A percentile compares a stretch with the other conserved stretches of the same genome.
Conservation (phyloP, 371 early-diverging fungal genomes). For the Paraphysoderma sedebokerense region DNA sequence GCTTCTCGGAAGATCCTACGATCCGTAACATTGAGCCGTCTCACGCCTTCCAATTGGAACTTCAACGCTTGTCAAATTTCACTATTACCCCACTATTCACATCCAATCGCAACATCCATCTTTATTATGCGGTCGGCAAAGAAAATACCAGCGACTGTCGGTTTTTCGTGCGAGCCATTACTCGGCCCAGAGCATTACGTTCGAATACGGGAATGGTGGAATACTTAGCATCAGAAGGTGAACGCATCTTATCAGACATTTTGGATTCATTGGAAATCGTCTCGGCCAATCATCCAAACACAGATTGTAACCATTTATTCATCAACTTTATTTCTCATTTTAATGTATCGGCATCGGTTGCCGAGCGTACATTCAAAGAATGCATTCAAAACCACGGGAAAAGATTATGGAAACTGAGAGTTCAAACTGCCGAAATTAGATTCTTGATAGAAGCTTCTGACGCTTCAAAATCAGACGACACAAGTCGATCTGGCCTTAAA, state of each 20-base stretch:
- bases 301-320: constrained; percentile 94
- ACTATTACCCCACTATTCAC: constrained; percentile 79
- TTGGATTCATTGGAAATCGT: constrained; percentile 88
- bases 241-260: constrained; percentile 78
- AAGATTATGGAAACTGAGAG: constrained; percentile 84
- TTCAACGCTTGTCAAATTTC: constrained; percentile 82
- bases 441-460: constrained; percentile 31
- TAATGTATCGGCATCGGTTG: constrained; percentile 61
- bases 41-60: constrained; percentile 89
- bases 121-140: constrained; percentile 89
- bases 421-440: constrained; percentile 86
- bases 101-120: constrained; percentile 82
- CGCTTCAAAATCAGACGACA: constrained; percentile 2
- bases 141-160: constrained; percentile 83
- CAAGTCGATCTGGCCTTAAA: background rate
- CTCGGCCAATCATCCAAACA: constrained; percentile 69
- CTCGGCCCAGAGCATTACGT: constrained; percentile 66
- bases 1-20: constrained; percentile 75
- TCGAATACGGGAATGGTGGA: constrained; percentile 26
- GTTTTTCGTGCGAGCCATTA: constrained; percentile 93
- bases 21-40: constrained; percentile 97
- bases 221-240: constrained; percentile 82
- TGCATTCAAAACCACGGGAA: constrained; percentile 87
- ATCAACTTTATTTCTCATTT: constrained; percentile 86
- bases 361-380: constrained; percentile 66